Percentiles rank a stretch among this genome's conserved stretches.
These are phyloP conservation scores for Nidularia sp. DNA, from an alignment of 768 basidiomycete genomes.

Conservation along the genomic window DNA sequence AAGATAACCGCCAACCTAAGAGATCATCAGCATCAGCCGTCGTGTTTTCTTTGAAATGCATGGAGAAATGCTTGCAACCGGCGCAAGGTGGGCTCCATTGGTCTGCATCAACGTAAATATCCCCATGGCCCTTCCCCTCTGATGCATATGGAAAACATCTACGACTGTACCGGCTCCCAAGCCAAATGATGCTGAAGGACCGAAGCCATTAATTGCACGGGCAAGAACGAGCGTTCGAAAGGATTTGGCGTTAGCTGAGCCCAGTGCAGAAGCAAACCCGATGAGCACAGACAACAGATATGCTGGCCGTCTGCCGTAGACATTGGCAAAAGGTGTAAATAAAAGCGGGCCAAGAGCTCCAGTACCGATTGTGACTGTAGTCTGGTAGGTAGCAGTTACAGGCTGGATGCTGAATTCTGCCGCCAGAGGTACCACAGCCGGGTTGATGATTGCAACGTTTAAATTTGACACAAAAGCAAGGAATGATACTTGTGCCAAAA, in stretches of 20 bases:
- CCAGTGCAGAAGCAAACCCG: slow-evolving; percentile 27
- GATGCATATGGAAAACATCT: slow-evolving; percentile 28
- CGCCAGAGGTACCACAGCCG: slow-evolving; percentile 31
- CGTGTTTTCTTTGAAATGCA: too few species aligned
- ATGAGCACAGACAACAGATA: slow-evolving; percentile 30
- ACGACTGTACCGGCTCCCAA: slow-evolving; percentile 35
- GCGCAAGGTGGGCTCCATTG: slow-evolving; percentile 36
- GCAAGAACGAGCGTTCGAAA: slow-evolving; percentile 27
- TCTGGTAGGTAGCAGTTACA: slow-evolving; percentile 36
- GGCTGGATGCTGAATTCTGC: slow-evolving; percentile 28
- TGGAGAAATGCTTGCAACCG: slow-evolving; percentile 24
- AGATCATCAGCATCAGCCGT: too few species aligned
- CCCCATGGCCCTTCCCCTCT: slow-evolving; percentile 40
- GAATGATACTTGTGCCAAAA: slow-evolving; percentile 24
- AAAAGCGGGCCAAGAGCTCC: slow-evolving; percentile 30
- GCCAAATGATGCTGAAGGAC: slow-evolving; percentile 27
- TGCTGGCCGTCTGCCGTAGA: slow-evolving; percentile 31
- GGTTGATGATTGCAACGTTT: slow-evolving; percentile 32
- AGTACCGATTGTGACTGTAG: slow-evolving; percentile 30
- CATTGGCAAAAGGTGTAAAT: slow-evolving; percentile 35
- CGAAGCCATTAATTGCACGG: slow-evolving; percentile 31
- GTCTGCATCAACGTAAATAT: slow-evolving; percentile 36
- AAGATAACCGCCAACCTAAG: slow-evolving; percentile 31
- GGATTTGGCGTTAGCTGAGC: slow-evolving; percentile 26
- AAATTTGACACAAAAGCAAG: slow-evolving; percentile 32